phyloP scores from a whole-genome alignment of 164 flowering plant species.

The Berberis vulgaris region DNA sequence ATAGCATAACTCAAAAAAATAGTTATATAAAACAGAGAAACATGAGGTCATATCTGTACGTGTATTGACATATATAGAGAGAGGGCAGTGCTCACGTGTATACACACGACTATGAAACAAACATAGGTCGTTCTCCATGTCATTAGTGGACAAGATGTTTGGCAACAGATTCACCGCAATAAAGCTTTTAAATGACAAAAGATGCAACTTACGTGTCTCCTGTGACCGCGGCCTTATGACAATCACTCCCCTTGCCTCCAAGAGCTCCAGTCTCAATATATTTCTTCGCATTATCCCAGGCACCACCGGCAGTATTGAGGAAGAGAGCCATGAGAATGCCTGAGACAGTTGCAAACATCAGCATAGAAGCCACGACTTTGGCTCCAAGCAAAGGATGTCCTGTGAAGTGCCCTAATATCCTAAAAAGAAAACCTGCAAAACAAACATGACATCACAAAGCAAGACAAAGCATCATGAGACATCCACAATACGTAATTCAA shows the following conservation, averaged over 20 bases:
- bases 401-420: slow-evolving; percentile 76
- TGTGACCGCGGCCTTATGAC: slow-evolving; percentile 92
- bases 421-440: slow-evolving; percentile 67
- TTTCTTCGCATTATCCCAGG: slow-evolving; percentile 99
- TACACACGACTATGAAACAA: too few species aligned
- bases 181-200: too few species aligned
- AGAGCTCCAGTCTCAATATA: slow-evolving; percentile 93
- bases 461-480: neutral
- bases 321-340: slow-evolving; percentile 99
- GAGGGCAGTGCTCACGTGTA: too few species aligned
- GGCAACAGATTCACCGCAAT: too few species aligned
- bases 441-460: neutral
- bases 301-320: slow-evolving; percentile 96
- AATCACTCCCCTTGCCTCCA: slow-evolving; percentile 97
- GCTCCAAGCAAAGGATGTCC: slow-evolving; percentile 95
- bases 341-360: slow-evolving; percentile 98
- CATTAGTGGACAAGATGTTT: too few species aligned
- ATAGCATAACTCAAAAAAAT: too few species aligned
- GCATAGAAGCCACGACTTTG: slow-evolving; percentile 90
- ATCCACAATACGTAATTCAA: neutral
- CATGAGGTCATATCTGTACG: too few species aligned
- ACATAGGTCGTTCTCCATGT: too few species aligned
- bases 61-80: too few species aligned
- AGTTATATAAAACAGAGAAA: too few species aligned
- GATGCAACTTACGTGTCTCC: slow-evolving; percentile 87